Conservation (phyloP, 768 basidiomycete species). For the Pleurotus cornucopiae region DNA sequence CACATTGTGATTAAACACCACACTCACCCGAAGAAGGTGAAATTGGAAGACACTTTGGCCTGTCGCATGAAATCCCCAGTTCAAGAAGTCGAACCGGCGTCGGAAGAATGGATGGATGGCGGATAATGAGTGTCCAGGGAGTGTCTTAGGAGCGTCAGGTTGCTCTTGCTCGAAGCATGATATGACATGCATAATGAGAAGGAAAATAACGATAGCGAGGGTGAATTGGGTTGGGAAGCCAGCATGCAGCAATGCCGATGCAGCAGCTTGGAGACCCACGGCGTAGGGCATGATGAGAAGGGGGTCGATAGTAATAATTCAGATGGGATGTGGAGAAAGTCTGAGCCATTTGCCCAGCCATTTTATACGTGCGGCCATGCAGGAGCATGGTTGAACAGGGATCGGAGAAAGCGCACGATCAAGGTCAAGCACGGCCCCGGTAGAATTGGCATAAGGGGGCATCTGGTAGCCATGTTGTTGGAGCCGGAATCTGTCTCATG, state of each 20-base stretch:
- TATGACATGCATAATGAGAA: constrained; percentile 39
- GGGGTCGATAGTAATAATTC: constrained; percentile 22
- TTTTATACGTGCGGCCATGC: constrained; percentile 9
- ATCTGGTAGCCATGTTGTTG: constrained; percentile 5
- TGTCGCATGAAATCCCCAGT: constrained; percentile 65
- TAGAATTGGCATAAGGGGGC: not conserved
- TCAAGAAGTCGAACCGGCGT: constrained; percentile 66
- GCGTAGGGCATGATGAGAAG: constrained; percentile 46
- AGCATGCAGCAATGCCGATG: constrained; percentile 46
- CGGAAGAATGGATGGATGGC: constrained; percentile 67
- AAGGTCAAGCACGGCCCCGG: constrained; percentile 6
- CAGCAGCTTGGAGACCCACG: constrained; percentile 45
- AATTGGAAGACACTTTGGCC: constrained; percentile 68
- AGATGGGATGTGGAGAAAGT: constrained; percentile 8
- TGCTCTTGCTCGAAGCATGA: constrained; percentile 45
- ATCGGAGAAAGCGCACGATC: constrained; percentile 8
- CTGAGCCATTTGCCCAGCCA: constrained; percentile 3
- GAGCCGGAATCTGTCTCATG: constrained; percentile 6
- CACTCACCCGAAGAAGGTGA: constrained; percentile 57
- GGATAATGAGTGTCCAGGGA: constrained; percentile 57
- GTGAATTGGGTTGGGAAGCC: constrained; percentile 46
- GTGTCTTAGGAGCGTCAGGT: constrained; percentile 45
- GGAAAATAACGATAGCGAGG: constrained; percentile 41
- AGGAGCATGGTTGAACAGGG: not conserved
- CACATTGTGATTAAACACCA: constrained; percentile 9